phyloP scores from a whole-genome alignment of 371 early-diverging fungal genomes.

The Syncephalastrum sp. region DNA sequence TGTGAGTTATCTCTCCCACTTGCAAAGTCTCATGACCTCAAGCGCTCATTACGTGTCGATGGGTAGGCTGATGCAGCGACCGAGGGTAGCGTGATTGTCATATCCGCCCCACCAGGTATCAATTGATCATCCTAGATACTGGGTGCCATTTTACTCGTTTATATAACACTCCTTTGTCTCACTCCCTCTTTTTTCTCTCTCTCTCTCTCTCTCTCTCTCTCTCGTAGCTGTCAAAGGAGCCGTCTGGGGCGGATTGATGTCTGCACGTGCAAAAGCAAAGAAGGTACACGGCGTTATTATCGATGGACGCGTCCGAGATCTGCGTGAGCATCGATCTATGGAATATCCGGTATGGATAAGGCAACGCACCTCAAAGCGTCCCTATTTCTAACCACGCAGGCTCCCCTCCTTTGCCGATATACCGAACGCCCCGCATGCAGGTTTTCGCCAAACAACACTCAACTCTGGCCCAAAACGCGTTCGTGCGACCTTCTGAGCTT shows the following conservation, averaged over 20 bases:
- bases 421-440: conserved; percentile 18
- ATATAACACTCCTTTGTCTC: background rate
- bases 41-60: conserved; percentile 1
- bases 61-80: conserved; percentile 58
- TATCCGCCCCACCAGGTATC: conserved; percentile 61
- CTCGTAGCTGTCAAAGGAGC: conserved; percentile 63
- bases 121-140: background rate
- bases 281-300: conserved; percentile 71
- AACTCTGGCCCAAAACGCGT: conserved; percentile 67
- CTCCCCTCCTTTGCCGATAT: too few species aligned
- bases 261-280: conserved; percentile 65
- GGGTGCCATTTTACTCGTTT: too few species aligned
- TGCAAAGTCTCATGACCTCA: background rate
- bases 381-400: too few species aligned
- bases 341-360: conserved; percentile 56
- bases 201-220: background rate
- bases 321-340: conserved; percentile 63
- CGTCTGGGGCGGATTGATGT: conserved; percentile 83
- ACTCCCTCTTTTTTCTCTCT: background rate
- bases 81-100: conserved; percentile 61
- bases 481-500: conserved; percentile 61
- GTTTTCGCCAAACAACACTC: conserved; percentile 67
- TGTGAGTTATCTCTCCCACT: conserved; percentile 40
- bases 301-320: conserved; percentile 76
- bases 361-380: background rate